Evolutionary conservation across 2,329 filamentous ascomycete genomes (phyloP), one percentile per base, ranked within the genome.

Genomic region (Lachnellula willkommii): DNA sequence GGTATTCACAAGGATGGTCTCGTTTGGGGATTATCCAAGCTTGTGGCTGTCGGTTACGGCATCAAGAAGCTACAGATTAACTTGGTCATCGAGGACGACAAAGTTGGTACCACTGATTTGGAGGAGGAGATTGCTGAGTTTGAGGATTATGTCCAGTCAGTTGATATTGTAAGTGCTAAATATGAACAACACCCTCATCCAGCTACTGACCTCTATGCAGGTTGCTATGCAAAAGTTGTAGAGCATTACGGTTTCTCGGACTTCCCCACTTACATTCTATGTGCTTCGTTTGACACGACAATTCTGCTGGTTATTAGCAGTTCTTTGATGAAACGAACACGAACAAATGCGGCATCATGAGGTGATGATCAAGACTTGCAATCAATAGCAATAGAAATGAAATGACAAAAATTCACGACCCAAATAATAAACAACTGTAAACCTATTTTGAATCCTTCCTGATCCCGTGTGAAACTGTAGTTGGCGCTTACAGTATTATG

Each of bases 41-140:
- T 96, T 64, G 87, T 95, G 52, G 75, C 92, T 65, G 87, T 99
- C 69, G 93, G 92, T 71, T 99, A 90, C 82, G 94, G 94, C 82
- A 95, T 99, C 82, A 94, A 89, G 83, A 97, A 97, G 85, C 86
- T 99, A 63, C 93, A 97, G 84, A 95, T 99, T 81, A 97, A 90
- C 87, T 77, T 97, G 67, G 91, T 97, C 68, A 80, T 97, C 64
- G 94, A 97, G 82, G 94, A 99, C 74, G 93, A 97, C 66, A 96
- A 96, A 84, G 75, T 99, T 72, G 92, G 89, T 65, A 74, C 89
- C 64, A 83, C 87, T 67, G 93, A 96, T 62, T 86, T 99, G 66
- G 84, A 96, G 82, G 85, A 90, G 73, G 70, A 89, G 79, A 95
- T 97, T 69, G 82, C 84, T 22, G 89, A 83, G 66, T 83, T 92